phyloP scores from a whole-genome alignment of 495 filamentous ascomycete genomes.

The Neurospora sp. region DNA sequence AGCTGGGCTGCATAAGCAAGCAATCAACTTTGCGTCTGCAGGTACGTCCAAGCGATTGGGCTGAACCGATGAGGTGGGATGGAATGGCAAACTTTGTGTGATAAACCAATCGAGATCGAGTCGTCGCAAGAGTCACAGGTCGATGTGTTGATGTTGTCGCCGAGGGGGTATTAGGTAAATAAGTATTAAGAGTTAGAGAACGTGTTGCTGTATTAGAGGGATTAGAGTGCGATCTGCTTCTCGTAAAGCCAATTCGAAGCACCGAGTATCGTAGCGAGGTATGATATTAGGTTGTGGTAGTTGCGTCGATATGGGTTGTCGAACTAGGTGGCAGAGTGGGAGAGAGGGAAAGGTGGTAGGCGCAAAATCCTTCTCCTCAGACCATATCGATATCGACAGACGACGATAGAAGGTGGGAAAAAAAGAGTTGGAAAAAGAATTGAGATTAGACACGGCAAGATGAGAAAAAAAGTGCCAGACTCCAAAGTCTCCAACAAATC shows the following conservation, averaged over 20 bases:
- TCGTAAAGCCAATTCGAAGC: neutral
- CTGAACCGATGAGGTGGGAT: neutral
- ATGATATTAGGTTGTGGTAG: neutral
- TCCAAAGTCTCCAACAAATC: neutral
- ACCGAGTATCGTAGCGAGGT: neutral
- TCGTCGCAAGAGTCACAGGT: neutral
- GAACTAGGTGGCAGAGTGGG: neutral
- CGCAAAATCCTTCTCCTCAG: neutral
- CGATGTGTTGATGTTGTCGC: neutral
- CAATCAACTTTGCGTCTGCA: neutral
- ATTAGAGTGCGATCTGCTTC: neutral
- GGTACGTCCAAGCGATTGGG: neutral
- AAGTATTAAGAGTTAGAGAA: neutral
- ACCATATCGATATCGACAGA: neutral
- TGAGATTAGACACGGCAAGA: neutral
- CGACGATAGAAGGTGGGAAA: neutral
- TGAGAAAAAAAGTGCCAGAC: neutral
- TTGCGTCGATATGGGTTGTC: neutral
- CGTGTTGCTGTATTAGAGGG: neutral
- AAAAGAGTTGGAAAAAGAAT: neutral
- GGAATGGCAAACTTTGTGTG: neutral
- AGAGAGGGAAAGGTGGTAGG: neutral
- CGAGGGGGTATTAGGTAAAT: neutral
- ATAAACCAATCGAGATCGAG: neutral
- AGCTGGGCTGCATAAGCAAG: neutral